Base-by-base conservation (phyloP, 495 filamentous ascomycete species). In the Penicillium longicatenatum region DNA sequence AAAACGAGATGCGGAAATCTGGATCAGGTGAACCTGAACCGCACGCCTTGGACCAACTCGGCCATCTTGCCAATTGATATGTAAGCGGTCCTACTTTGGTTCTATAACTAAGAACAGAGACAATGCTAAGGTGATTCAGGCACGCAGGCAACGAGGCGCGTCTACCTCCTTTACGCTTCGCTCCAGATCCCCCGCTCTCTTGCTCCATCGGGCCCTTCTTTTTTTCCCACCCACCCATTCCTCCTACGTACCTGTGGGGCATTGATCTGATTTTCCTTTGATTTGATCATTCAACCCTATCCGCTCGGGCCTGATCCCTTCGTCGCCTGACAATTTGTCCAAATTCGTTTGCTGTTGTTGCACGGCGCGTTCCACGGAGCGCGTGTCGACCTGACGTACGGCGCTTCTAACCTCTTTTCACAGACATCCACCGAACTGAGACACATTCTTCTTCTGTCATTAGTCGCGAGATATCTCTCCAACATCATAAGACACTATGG, bases 21-120 rank as follows among this genome's bases (percentile, higher is more conserved):
- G 59, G 65, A 68, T 59, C 65, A 68, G 66, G 66, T 69, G 48
- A 60, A 61, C 66, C 66, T 69, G 66, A 69, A 69, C 66, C 66
- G 63, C 64, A 61, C 69, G 69, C 70, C 70, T 69, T 70, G 59
- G 68, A 72, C 68, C 66, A 68, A 66, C 68, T 72, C 68, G 70
- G 67, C 69, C 68, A 72, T 72, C 70, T 70, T 72, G 65, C 64
- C 6, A 1, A 7, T 16, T 46, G 43, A 39, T 6, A 7, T 17
- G 17, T 6, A 5, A 6, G 2, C 1, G 4, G 0, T 3, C 14
- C 8, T 4, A 21, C 12, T 4, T 45, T 45, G 11, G 2, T 8
- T 22, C 0, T n/a, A 45, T 45, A n/a, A n/a, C n/a, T n/a, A n/a
- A n/a, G n/a, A n/a, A n/a, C n/a, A n/a, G n/a, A n/a, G n/a, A n/a